Conservation (phyloP, 371 early-diverging fungal species). For the Mucor sp. region DNA sequence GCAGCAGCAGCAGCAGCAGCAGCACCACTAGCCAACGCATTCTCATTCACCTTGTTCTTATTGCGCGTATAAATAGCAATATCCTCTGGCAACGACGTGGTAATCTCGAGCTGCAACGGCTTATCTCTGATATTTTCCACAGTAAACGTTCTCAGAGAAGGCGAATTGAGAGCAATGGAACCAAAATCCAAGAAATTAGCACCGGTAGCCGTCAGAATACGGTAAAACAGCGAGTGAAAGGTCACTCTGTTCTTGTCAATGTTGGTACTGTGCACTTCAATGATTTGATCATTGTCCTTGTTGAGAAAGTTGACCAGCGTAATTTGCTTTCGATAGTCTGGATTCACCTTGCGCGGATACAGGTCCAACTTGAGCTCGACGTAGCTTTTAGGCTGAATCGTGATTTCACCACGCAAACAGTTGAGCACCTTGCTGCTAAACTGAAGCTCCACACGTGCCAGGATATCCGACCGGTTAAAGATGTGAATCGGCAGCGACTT, state of each 20-base stretch:
- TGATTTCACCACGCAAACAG: conserved; percentile 77
- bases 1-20: background rate
- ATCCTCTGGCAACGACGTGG: conserved; percentile 73
- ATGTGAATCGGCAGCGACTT: conserved; percentile 86
- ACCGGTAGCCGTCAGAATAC: conserved; percentile 86
- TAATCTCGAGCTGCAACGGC: conserved; percentile 58
- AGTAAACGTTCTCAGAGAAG: conserved; percentile 77
- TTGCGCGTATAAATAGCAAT: conserved; percentile 58
- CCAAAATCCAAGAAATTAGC: conserved; percentile 97
- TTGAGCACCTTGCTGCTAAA: conserved; percentile 93
- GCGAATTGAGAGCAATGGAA: conserved; percentile 79
- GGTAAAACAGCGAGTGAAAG: conserved; percentile 95
- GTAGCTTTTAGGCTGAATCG: conserved; percentile 83
- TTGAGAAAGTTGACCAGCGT: conserved; percentile 90
- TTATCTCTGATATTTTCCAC: conserved; percentile 83
- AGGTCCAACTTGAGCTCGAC: conserved; percentile 89
- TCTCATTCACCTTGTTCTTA: conserved; percentile 14
- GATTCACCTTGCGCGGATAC: conserved; percentile 97
- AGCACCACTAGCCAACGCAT: background rate
- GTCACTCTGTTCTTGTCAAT: conserved; percentile 95
- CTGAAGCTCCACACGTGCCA: conserved; percentile 83
- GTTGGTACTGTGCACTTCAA: conserved; percentile 92
- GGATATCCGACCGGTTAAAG: conserved; percentile 85
- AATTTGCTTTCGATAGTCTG: conserved; percentile 96
- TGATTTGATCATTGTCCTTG: conserved; percentile 86